phyloP scores from a whole-genome alignment of 169 alveolate species.

The Cyclospora cayetanensis region DNA sequence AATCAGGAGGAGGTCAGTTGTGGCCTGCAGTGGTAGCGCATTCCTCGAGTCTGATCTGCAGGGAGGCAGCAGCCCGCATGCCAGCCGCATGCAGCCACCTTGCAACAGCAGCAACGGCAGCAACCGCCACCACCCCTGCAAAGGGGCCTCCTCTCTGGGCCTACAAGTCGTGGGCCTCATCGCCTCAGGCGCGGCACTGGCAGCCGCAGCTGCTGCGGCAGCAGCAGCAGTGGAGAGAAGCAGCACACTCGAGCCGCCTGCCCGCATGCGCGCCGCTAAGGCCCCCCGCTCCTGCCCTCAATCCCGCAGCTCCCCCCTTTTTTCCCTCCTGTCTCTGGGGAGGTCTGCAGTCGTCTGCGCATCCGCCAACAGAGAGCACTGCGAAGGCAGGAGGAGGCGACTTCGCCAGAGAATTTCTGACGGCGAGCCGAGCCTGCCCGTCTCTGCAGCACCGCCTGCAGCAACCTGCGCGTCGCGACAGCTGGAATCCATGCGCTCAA shows the following conservation, averaged over 20 bases:
- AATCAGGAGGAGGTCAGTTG: not conserved
- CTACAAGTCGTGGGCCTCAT: not conserved
- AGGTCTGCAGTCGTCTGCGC: not conserved
- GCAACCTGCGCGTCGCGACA: too few relatives aligned
- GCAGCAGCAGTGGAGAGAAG: not conserved
- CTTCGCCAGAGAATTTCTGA: too few relatives aligned
- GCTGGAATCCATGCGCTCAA: too few relatives aligned
- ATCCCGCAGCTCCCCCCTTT: constrained; percentile 8
- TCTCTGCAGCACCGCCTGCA: too few relatives aligned
- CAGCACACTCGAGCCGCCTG: not conserved
- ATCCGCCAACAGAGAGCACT: too few relatives aligned
- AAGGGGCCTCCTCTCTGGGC: not conserved
- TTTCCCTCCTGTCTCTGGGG: not conserved
- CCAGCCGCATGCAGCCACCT: not conserved
- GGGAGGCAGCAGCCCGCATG: not conserved
- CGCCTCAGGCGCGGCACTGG: not conserved
- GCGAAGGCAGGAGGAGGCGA: too few relatives aligned
- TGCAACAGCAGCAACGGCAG: not conserved
- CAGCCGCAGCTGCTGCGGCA: not conserved
- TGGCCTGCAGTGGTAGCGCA: not conserved
- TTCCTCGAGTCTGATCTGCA: not conserved
- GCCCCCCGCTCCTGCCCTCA: not conserved
- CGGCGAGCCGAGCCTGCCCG: too few relatives aligned
- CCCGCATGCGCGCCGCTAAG: not conserved
- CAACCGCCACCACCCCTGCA: not conserved